A percentile compares a stretch with the other conserved stretches of the same genome.
phyloP scores from a whole-genome alignment of 768 basidiomycete genomes.

The Sporobolomyces phaffii region DNA sequence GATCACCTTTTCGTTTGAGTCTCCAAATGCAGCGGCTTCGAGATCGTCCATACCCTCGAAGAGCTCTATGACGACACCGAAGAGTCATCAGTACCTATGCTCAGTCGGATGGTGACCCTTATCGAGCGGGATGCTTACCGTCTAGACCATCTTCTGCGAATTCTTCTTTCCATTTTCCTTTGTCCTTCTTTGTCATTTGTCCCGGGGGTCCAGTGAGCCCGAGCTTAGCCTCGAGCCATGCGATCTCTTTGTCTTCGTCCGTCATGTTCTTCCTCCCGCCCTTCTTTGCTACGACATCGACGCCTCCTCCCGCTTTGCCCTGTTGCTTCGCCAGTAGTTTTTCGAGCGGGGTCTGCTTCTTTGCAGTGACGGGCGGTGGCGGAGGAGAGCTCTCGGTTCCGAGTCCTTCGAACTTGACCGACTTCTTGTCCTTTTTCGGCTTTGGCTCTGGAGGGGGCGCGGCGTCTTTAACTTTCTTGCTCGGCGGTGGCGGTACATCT shows the following conservation, averaged over 20 bases:
- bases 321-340: constrained; percentile 32
- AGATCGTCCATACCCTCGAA: constrained; percentile 53
- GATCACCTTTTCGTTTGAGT: not conserved
- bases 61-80: constrained; percentile 50
- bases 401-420: constrained; percentile 10
- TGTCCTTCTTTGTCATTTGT: not conserved
- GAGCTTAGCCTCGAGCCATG: constrained; percentile 71
- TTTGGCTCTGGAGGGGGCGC: constrained; percentile 47
- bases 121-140: constrained; percentile 53
- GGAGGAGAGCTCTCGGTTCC: not conserved
- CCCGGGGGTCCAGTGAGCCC: constrained; percentile 51
- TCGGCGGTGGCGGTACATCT: not conserved
- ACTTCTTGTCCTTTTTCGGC: constrained; percentile 13
- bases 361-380: not conserved
- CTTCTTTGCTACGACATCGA: constrained; percentile 6
- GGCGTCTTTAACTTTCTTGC: constrained; percentile 2
- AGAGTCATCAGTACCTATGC: too few relatives aligned
- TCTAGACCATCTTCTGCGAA: constrained; percentile 73
- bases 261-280: constrained; percentile 46
- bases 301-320: not conserved
- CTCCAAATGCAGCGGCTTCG: constrained; percentile 40
- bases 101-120: too few relatives aligned
- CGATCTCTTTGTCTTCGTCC: constrained; percentile 79
- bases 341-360: constrained; percentile 38
- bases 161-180: constrained; percentile 22